These are phyloP conservation scores for Hydrangea macrophylla DNA, from an alignment of 148 eudicot genomes.

Conservation along the genomic window DNA sequence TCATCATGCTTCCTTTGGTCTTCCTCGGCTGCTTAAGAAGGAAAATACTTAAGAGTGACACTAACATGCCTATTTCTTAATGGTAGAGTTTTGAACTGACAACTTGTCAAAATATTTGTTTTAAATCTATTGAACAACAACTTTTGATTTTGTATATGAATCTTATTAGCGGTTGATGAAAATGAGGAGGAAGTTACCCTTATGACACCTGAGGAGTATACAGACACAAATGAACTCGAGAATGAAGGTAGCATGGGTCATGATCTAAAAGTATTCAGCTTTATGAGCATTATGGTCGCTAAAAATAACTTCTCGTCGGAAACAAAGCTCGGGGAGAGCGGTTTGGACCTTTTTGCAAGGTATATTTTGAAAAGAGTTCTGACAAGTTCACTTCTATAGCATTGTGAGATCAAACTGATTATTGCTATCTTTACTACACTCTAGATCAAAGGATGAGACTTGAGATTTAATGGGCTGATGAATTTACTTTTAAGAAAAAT, in stretches of 20 bases:
- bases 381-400: no score
- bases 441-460: neutral
- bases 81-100: neutral
- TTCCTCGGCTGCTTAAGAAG: neutral
- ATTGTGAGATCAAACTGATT: neutral
- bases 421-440: neutral
- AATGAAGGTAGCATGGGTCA: neutral
- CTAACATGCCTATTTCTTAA: neutral
- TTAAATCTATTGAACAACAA: neutral
- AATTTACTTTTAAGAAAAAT: constrained; percentile 8
- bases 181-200: neutral
- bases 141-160: neutral
- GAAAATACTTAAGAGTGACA: neutral
- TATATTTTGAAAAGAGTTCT: neutral
- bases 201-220: neutral
- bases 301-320: neutral
- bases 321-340: neutral
- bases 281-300: neutral
- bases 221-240: neutral
- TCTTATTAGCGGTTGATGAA: neutral
- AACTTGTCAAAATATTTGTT: neutral
- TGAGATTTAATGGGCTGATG: neutral
- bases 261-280: neutral
- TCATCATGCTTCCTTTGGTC: neutral
- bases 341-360: constrained; percentile 1